A percentile compares a stretch with the other conserved stretches of the same genome.
These are phyloP conservation scores for Gomphus bonarii DNA, from an alignment of 1,284 basidiomycete species.

Conservation along the genomic window DNA sequence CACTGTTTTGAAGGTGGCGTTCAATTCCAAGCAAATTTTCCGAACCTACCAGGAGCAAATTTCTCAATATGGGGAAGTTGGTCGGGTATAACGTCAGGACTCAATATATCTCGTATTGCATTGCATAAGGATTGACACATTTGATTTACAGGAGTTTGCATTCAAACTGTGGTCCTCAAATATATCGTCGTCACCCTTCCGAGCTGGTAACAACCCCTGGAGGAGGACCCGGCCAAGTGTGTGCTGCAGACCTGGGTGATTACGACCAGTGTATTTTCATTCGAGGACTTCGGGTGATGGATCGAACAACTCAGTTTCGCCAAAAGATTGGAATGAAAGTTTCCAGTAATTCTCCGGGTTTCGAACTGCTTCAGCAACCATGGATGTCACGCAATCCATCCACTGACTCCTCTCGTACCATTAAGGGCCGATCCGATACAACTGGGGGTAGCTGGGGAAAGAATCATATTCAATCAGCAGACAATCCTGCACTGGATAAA, in stretches of 20 bases:
- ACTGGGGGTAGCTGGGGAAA: no score
- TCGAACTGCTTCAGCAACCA: background rate
- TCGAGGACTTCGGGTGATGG: constrained; percentile 6
- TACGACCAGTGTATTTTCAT: constrained; percentile 10
- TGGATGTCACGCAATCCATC: background rate
- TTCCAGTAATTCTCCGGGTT: background rate
- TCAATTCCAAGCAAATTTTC: constrained; percentile 5
- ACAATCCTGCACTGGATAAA: background rate
- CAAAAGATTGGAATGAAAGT: constrained; percentile 5
- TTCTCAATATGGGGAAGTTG: constrained; percentile 11
- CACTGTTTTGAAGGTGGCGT: constrained; percentile 2
- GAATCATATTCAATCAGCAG: background rate
- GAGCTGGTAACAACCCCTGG: background rate
- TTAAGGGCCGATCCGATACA: background rate
- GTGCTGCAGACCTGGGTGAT: constrained; percentile 5
- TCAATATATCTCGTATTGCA: background rate
- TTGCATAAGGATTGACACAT: background rate
- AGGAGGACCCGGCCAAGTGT: background rate
- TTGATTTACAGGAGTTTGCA: constrained; percentile 1
- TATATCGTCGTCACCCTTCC: background rate
- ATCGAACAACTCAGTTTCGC: background rate
- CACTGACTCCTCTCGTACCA: background rate
- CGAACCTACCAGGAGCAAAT: background rate
- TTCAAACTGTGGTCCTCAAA: constrained; percentile 9
- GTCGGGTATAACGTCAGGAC: background rate